A percentile compares a stretch with the other conserved stretches of the same genome.
Conservation (phyloP, 495 filamentous ascomycete genomes). For the Podospora pseudoanserina region DNA sequence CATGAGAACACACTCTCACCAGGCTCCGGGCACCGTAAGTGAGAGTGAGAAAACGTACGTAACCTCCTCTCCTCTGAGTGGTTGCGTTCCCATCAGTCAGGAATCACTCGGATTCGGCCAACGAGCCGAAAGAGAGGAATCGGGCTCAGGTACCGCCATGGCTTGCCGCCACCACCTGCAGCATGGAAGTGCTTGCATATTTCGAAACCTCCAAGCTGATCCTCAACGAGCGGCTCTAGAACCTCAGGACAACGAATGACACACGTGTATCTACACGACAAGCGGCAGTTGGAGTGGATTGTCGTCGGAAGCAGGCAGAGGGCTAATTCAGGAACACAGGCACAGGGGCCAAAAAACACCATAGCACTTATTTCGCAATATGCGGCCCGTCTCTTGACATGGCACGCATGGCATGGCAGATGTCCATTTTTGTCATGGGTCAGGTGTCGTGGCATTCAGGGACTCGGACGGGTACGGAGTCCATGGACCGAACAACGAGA, state of each 20-base stretch:
- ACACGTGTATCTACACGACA: not conserved
- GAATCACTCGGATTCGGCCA: not conserved
- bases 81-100: not conserved
- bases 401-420: not conserved
- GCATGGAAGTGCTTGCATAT: not conserved
- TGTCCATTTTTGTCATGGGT: not conserved
- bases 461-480: not conserved
- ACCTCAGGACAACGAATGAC: not conserved
- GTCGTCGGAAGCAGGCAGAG: not conserved
- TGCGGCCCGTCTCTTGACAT: not conserved
- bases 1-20: too few relatives aligned
- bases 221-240: not conserved
- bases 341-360: not conserved
- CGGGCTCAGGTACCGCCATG: not conserved
- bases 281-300: not conserved
- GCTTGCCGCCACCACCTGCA: not conserved
- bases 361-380: not conserved
- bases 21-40: not conserved
- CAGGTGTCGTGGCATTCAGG: not conserved
- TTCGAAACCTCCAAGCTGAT: not conserved
- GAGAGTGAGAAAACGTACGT: not conserved
- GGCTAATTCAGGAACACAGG: not conserved
- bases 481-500: not conserved
- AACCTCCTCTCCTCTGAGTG: not conserved
- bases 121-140: not conserved